Conservation (phyloP, 169 alveolate genomes). For the Plasmodium adleri region DNA sequence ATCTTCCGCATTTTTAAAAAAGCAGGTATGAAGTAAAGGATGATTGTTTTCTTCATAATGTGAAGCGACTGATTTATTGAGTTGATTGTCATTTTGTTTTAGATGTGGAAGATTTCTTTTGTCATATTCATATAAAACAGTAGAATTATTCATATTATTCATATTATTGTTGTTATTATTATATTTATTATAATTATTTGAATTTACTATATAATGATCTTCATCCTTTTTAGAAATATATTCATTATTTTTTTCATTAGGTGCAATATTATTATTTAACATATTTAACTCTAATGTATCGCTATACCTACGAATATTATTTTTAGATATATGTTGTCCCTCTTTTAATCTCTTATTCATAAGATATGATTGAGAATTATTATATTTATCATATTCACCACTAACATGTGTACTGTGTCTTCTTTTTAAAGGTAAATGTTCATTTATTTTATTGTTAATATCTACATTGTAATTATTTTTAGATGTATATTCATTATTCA, state of each 20-base stretch:
- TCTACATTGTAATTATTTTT: neutral
- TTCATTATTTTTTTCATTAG: no score
- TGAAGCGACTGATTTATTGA: neutral
- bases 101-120: neutral
- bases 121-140: slow-evolving; percentile 10
- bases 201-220: no score
- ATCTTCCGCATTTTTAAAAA: slow-evolving; percentile 47
- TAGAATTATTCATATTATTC: neutral
- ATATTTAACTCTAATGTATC: slow-evolving; percentile 20
- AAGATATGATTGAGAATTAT: slow-evolving; percentile 19
- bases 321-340: neutral
- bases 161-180: no score
- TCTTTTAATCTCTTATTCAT: slow-evolving; percentile 16
- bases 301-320: slow-evolving; percentile 44
- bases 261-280: neutral
- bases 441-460: neutral
- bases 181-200: no score
- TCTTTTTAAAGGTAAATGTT: slow-evolving; percentile 30
- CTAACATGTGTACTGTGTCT: slow-evolving; percentile 58
- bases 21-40: slow-evolving; percentile 30
- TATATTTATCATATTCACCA: slow-evolving; percentile 26
- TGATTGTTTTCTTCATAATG: slow-evolving; percentile 1
- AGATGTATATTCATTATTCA: neutral
- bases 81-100: neutral
- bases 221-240: no score